Evolutionary conservation across 805 yeast species (phyloP), one percentile per base, ranked within the genome.

Genomic region (Yarrowia phangngaensis): DNA sequence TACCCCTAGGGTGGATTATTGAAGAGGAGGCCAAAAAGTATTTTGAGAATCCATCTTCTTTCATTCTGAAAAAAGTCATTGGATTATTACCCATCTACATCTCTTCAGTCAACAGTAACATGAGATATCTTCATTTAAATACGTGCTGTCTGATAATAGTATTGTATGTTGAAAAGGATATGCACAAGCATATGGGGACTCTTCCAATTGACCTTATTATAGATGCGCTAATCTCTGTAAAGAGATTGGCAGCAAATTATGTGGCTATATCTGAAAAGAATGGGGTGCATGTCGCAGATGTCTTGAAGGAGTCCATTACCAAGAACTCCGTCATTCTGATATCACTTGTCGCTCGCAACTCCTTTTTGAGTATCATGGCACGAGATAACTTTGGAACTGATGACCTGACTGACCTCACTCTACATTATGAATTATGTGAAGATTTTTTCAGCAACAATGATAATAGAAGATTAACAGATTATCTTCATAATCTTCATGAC

Each of bases 131-230:
- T 4, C 16, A 15, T 17, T 17, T 35, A 22, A 24, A 35, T 30
- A 35, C 43, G 2, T 35, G 43, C 13, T 35, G 43, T 13, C 9
- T 35, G 43, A 17, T 35, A 4, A 22, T 35, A 13, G 17, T 17
- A 5, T 17, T 35, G 43, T 35, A n/a, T 7, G 43, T 35, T 20
- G 43, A 35, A 20, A 35, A 35, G 23, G 30, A 35, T 11, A 4
- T 35, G 30, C 43, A 35, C 13, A n/a, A 13, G 8, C 23, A 35
- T 15, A 24, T 35, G 20, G 43, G 43, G 6, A 24, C 43, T n/a
- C 11, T 35, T 12, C 43, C 43, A 8, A 15, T 24, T 12, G 8
- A 24, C 8, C 16, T 35, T 16, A 17, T 35, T 7, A 12, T 24
- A 8, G 12, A n/a, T 8, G 23, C 30, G 23, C 7, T 35, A 22